phyloP scores from a whole-genome alignment of 2,329 filamentous ascomycete species.

The Shiraia sp. region DNA sequence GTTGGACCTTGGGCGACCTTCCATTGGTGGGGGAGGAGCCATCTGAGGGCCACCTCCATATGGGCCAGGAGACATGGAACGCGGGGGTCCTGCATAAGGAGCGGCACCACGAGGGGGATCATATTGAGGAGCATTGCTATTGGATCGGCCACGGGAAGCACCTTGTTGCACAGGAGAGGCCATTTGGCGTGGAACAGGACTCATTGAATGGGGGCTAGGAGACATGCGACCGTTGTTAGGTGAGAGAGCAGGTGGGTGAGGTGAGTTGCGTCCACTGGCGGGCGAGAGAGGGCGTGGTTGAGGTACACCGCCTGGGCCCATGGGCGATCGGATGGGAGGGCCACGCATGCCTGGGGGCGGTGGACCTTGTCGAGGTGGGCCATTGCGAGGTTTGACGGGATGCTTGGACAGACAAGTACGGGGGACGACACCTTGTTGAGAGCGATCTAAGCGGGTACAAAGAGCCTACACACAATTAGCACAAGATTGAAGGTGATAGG shows the following conservation, averaged over 20 bases:
- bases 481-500: neutral
- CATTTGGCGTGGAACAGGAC: slow-evolving; percentile 41
- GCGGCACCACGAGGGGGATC: slow-evolving; percentile 37
- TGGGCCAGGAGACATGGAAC: slow-evolving; percentile 46
- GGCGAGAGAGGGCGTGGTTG: slow-evolving; percentile 50
- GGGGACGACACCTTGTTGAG: slow-evolving; percentile 89
- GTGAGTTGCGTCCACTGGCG: slow-evolving; percentile 52
- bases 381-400: slow-evolving; percentile 81
- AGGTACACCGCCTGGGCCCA: slow-evolving; percentile 37
- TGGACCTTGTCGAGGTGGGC: slow-evolving; percentile 57
- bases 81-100: slow-evolving; percentile 38
- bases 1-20: slow-evolving; percentile 43
- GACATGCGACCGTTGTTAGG: slow-evolving; percentile 35
- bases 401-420: slow-evolving; percentile 91
- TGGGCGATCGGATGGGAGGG: slow-evolving; percentile 34
- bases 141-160: slow-evolving; percentile 33
- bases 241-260: slow-evolving; percentile 51
- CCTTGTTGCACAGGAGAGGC: slow-evolving; percentile 26
- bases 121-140: slow-evolving; percentile 43
- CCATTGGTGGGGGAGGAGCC: slow-evolving; percentile 36
- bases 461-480: slow-evolving; percentile 66
- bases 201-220: slow-evolving; percentile 35
- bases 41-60: slow-evolving; percentile 42
- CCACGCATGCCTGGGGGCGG: slow-evolving; percentile 45
- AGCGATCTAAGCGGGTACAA: slow-evolving; percentile 86